A percentile compares a stretch with the other conserved stretches of the same genome.
Conservation (phyloP, 202 grass and related monocot species). For the Cymbopogon flexuosus region DNA sequence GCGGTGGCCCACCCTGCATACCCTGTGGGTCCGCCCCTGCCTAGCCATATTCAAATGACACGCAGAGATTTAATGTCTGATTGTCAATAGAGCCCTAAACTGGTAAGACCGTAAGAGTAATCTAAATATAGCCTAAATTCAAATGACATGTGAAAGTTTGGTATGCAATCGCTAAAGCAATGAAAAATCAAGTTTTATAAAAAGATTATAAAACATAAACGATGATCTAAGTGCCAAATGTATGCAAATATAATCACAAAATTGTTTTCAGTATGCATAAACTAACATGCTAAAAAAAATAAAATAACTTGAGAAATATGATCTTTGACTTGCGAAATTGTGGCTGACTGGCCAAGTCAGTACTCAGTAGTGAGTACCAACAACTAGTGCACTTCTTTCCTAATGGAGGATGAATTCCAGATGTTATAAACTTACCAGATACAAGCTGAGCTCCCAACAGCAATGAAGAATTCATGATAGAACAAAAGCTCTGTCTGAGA, state of each 20-base stretch:
- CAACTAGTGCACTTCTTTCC: background rate
- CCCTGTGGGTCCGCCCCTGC: too few relatives aligned
- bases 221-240: background rate
- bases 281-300: background rate
- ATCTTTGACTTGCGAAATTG: background rate
- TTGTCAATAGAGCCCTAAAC: background rate
- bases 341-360: background rate
- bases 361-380: background rate
- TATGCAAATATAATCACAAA: background rate
- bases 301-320: background rate
- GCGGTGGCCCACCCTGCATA: too few relatives aligned
- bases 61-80: background rate
- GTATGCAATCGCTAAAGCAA: background rate
- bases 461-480: background rate
- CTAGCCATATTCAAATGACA: background rate
- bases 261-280: background rate
- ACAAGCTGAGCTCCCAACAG: slow-evolving; percentile 1
- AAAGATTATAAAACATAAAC: background rate
- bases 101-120: background rate
- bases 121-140: background rate
- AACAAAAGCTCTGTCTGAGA: background rate
- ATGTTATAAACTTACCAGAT: background rate
- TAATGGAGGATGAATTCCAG: background rate
- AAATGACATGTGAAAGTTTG: background rate
- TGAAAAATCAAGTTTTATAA: background rate